Percentiles rank a stretch among this genome's conserved stretches.
Evolutionary conservation across 192 early-diverging fungal genomes (phyloP).

Genomic region (Entrophospora sp.): DNA sequence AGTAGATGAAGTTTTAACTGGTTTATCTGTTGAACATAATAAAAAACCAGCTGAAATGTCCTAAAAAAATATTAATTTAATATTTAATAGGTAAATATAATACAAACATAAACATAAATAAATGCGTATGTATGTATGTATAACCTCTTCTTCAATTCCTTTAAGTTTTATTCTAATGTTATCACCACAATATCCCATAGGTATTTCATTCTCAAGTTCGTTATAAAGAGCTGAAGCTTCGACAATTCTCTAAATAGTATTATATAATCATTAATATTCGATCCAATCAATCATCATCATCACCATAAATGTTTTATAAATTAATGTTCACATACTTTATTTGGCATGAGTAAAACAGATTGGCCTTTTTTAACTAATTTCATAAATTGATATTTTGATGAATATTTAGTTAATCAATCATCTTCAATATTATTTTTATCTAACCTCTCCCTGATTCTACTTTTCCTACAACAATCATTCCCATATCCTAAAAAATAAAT

Average conservation of each 20-base stretch:
- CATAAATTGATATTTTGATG: no score
- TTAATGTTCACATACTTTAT: slow-evolving; percentile 46
- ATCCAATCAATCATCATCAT: background rate
- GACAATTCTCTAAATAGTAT: slow-evolving; percentile 16
- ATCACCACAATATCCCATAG: slow-evolving; percentile 75
- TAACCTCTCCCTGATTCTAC: slow-evolving; percentile 92
- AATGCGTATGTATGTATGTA: background rate
- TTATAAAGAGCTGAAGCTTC: slow-evolving; percentile 80
- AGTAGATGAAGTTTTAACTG: slow-evolving; percentile 64
- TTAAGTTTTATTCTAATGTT: slow-evolving; percentile 86
- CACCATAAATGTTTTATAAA: background rate
- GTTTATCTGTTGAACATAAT: slow-evolving; percentile 66
- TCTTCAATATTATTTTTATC: no score
- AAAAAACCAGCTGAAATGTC: slow-evolving; percentile 83
- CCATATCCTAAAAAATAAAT: slow-evolving; percentile 69
- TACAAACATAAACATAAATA: no score
- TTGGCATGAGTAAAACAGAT: slow-evolving; percentile 86
- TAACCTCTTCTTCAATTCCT: slow-evolving; percentile 88
- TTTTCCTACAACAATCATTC: slow-evolving; percentile 91
- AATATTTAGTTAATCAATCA: no score
- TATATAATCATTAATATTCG: background rate
- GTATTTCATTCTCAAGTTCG: slow-evolving; percentile 75
- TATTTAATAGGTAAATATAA: background rate
- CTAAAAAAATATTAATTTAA: slow-evolving; percentile 22
- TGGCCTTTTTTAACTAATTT: slow-evolving; percentile 86